Conservation (phyloP, 805 yeast genomes). For the Ogataea polymorpha region DNA sequence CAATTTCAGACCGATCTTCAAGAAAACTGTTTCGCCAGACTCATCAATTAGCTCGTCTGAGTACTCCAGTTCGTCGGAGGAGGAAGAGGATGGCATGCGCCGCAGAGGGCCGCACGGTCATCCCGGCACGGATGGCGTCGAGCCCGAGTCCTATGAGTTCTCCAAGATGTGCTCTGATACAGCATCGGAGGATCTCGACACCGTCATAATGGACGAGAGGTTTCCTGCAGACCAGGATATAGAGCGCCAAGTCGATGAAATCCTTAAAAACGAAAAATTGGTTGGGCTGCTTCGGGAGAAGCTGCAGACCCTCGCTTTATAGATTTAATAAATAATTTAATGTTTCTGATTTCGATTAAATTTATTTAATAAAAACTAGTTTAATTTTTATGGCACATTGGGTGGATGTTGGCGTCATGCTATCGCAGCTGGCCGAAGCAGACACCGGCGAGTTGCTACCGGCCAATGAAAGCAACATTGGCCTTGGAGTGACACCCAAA, state of each 20-base stretch:
- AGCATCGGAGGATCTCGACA: constrained; percentile 13
- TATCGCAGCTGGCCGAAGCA: constrained; percentile 4
- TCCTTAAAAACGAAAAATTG: constrained; percentile 18
- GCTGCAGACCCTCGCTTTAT: constrained; percentile 6
- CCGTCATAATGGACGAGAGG: constrained; percentile 13
- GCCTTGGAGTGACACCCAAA: constrained; percentile 10
- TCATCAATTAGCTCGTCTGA: constrained; percentile 17
- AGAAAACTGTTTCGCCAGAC: constrained; percentile 12
- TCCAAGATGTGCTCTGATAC: constrained; percentile 9
- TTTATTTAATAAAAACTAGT: background rate
- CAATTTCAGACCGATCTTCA: constrained; percentile 22
- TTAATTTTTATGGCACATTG: constrained; percentile 1
- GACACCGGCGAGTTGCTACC: background rate
- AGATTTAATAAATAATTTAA: background rate
- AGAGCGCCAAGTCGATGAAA: constrained; percentile 18
- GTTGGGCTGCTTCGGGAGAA: constrained; percentile 12
- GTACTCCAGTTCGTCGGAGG: constrained; percentile 12
- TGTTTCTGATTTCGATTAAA: background rate
- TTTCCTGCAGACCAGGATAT: constrained; percentile 9
- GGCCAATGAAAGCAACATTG: background rate
- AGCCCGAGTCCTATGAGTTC: constrained; percentile 33
- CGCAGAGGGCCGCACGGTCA: background rate
- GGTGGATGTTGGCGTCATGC: constrained; percentile 2
- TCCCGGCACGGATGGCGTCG: constrained; percentile 20
- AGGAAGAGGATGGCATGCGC: constrained; percentile 11